Percentiles rank a stretch among this genome's conserved stretches.
These are phyloP conservation scores for Penicillium paneum DNA, from an alignment of 2,329 filamentous ascomycete species.

Conservation along the genomic window DNA sequence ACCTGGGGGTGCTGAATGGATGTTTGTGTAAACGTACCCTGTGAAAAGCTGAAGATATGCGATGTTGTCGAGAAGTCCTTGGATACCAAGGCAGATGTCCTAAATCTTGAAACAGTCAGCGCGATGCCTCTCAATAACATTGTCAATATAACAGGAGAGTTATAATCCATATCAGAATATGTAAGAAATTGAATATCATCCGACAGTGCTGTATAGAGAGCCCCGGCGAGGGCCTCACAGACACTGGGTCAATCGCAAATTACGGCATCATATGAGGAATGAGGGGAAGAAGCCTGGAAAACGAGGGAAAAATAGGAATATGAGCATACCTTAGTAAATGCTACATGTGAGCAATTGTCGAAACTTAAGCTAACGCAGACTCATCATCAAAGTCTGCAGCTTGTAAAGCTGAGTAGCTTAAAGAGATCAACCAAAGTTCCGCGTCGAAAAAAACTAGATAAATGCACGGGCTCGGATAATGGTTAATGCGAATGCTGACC, in stretches of 20 bases:
- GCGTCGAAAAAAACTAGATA: slow-evolving; percentile 21
- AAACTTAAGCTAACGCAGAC: neutral
- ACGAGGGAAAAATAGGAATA: neutral
- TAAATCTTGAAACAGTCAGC: slow-evolving; percentile 28
- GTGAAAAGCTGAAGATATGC: neutral
- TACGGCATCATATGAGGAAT: slow-evolving; percentile 74
- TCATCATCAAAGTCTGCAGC: slow-evolving; percentile 7
- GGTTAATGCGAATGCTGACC: slow-evolving; percentile 10
- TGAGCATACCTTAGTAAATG: slow-evolving; percentile 23
- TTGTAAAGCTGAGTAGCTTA: slow-evolving; percentile 8
- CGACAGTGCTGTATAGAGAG: slow-evolving; percentile 69
- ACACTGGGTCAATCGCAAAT: slow-evolving; percentile 96
- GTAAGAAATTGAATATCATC: slow-evolving; percentile 96
- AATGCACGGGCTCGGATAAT: slow-evolving; percentile 27
- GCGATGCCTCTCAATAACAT: slow-evolving; percentile 2
- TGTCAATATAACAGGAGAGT: slow-evolving; percentile 1
- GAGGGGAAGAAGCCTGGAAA: slow-evolving; percentile 1
- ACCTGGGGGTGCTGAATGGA: slow-evolving; percentile 26
- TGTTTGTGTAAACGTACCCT: slow-evolving; percentile 25
- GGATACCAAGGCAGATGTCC: slow-evolving; percentile 1
- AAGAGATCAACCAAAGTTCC: slow-evolving; percentile 1
- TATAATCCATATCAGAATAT: slow-evolving; percentile 75
- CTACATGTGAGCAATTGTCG: neutral
- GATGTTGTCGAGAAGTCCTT: neutral
- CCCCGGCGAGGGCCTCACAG: slow-evolving; percentile 90